Evolutionary conservation across 805 yeast species (phyloP), one percentile per base, ranked within the genome.

Genomic region (Tetrapisispora nanseiensis): DNA sequence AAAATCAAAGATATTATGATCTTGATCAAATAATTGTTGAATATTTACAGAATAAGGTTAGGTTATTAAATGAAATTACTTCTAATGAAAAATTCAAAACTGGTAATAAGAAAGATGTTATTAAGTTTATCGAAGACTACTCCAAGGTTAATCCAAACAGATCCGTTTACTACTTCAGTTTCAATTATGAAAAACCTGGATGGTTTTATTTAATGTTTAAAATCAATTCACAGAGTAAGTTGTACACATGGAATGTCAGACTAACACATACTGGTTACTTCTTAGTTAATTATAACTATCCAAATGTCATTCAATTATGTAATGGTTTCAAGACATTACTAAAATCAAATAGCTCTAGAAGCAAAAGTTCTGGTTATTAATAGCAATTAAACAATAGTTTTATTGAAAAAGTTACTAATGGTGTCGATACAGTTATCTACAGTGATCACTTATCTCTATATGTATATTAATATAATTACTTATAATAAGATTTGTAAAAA

Each of bases 171-270:
- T 86, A 86, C 33, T 92, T 89, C 68, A 84, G 95, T 58, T 80
- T 78, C 62, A 95, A 94, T 63, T 85, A 84, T 62, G 82, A 80
- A 54, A 77, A 81, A 33, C 96, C 99, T 2, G 97, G 98, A n/a
- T 86, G 90, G 78, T 87, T 92, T 61, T 71, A 77, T 54, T 68
- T 92, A 45, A 74, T 89, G 63, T 90, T 90, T 71, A 90, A 90
- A 66, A 79, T 87, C 31, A 84, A 74, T 55, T 78, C 76, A 15
- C 70, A 69, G 44, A 76, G 85, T 11, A 76, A 76, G 38, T 72
- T 87, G 29, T 76, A 78, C 54, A 78, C 86, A 3, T 86, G 97
- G 95, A 85, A 86, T 56, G 95, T 92, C 32, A 82, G 79, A 62
- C 86, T 86, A n/a, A 80, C 83, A 41, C 87, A 92, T 22, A 81